Percentiles rank a stretch among this genome's conserved stretches.
Conservation (phyloP, 2,329 filamentous ascomycete species). For the Epichloe glyceriae region DNA sequence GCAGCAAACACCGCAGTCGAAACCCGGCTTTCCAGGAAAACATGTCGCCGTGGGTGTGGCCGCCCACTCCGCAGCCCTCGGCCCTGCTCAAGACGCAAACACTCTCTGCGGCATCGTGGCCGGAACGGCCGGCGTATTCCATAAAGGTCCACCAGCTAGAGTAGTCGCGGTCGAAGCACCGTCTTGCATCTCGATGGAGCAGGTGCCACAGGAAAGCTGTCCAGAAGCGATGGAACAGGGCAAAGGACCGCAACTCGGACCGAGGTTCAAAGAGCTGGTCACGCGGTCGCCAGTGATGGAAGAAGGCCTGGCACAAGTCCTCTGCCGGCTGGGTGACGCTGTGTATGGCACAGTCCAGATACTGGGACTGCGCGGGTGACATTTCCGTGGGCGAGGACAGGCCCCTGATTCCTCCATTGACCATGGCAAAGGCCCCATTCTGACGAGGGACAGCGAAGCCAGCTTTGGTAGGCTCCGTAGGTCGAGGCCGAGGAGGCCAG, state of each 20-base stretch:
- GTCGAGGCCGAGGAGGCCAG: neutral
- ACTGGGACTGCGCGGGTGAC: neutral
- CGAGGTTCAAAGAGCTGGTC: neutral
- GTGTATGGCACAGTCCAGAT: constrained; percentile 3
- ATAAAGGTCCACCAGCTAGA: constrained; percentile 4
- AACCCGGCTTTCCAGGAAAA: constrained; percentile 3
- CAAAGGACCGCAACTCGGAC: neutral
- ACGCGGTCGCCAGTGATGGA: constrained; percentile 2
- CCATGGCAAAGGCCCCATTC: constrained; percentile 1
- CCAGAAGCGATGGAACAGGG: constrained; percentile 1
- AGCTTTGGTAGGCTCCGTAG: constrained; percentile 1
- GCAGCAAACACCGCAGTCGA: constrained; percentile 3
- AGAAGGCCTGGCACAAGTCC: constrained; percentile 2
- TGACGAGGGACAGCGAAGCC: constrained; percentile 2
- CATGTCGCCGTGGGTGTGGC: constrained; percentile 2
- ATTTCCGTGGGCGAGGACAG: neutral
- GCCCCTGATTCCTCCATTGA: neutral
- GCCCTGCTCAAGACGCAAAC: neutral
- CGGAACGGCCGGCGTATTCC: neutral
- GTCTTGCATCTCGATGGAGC: neutral
- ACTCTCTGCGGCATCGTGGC: neutral
- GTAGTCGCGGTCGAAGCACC: neutral
- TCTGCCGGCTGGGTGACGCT: neutral
- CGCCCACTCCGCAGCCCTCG: neutral
- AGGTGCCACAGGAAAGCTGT: constrained; percentile 4